Evolutionary conservation across 2,329 filamentous ascomycete genomes (phyloP), one percentile per base, ranked within the genome.

Genomic region (Proliferodiscus dingleyae): DNA sequence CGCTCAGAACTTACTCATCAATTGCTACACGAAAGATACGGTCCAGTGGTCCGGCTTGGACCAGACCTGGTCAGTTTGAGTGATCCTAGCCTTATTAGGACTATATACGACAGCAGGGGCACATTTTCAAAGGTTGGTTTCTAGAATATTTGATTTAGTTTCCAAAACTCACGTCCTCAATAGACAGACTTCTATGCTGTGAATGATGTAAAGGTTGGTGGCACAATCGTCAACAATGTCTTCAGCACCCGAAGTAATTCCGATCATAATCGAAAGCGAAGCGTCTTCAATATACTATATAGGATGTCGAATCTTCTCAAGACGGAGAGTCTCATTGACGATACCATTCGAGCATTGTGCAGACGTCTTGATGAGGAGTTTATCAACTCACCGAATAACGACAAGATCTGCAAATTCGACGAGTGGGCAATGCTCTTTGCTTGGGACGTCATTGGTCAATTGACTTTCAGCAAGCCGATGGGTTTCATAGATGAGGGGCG

Each of bases 401-500:
- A 49, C 2, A 58, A 61, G 45, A 50, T 50, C 1, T 68, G 64
- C 42, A 57, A 69, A 15, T 56, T 73, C 8, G 68, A 65, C 4
- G 55, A 68, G 29, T 74, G 70, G 69, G 53, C 71, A 9, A 28
- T 57, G 8, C 72, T 49, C 32, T 68, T 64, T 47, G 59, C 66
- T 6, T 69, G 65, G 54, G 67, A 71, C 49, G 62, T 68, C 2
- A 63, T 71, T 48, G 62, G 63, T 11, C 58, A 66, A 37, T 40
- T 71, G n/a, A 66, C 63, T n/a, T 70, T 68, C 37, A 62, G 64
- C 13, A 60, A 56, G 5, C 61, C 63, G 34, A 68, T 69, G 51
- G 66, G 68, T 4, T 69, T 68, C 50, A 51, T 70, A 26, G 53
- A 66, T 22, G 49, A 59, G 5, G 54, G 60, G 3, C 43, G 49